Percentiles rank a stretch among this genome's conserved stretches.
Conservation (phyloP, 2,329 filamentous ascomycete species). For the Hypocreales sp. region DNA sequence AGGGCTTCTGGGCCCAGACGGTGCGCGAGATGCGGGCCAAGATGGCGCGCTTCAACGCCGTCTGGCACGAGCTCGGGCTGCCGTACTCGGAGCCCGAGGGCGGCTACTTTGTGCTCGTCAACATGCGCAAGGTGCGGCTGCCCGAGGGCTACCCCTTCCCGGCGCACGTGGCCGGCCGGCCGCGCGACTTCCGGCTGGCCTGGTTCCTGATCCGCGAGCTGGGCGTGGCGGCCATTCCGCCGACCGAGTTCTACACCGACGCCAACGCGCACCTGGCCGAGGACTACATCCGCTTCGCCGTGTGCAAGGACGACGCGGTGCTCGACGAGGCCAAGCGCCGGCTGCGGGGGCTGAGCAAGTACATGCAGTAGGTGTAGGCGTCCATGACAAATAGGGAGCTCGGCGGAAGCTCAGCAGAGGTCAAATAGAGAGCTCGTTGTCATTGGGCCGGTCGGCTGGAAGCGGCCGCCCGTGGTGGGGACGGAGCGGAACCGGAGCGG, state of each 20-base stretch:
- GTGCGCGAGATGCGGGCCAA: conserved; percentile 81
- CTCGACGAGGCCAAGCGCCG: conserved; percentile 65
- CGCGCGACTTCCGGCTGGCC: conserved; percentile 82
- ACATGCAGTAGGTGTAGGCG: conserved; percentile 34
- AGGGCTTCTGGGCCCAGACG: conserved; percentile 77
- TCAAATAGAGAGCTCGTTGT: too few species aligned
- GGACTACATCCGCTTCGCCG: conserved; percentile 87
- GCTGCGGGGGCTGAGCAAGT: conserved; percentile 57
- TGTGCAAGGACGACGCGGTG: conserved; percentile 88
- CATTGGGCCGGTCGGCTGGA: too few species aligned
- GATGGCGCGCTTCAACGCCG: conserved; percentile 70
- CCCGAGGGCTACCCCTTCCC: conserved; percentile 81
- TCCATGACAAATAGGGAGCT: too few species aligned
- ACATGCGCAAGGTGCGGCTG: conserved; percentile 75
- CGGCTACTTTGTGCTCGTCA: conserved; percentile 93
- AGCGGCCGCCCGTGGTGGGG: too few species aligned
- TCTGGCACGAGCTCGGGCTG: conserved; percentile 60
- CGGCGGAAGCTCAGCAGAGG: too few species aligned
- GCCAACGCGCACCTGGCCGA: conserved; percentile 71
- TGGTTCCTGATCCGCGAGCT: conserved; percentile 98
- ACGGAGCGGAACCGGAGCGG: conserved; percentile 8
- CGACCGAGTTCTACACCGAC: conserved; percentile 92
- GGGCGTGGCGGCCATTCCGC: conserved; percentile 88
- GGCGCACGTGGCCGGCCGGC: conserved; percentile 67
- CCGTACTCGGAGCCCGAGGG: conserved; percentile 88